Conservation (phyloP, 2,329 filamentous ascomycete genomes). For the Trichoderma citrinoviride region DNA sequence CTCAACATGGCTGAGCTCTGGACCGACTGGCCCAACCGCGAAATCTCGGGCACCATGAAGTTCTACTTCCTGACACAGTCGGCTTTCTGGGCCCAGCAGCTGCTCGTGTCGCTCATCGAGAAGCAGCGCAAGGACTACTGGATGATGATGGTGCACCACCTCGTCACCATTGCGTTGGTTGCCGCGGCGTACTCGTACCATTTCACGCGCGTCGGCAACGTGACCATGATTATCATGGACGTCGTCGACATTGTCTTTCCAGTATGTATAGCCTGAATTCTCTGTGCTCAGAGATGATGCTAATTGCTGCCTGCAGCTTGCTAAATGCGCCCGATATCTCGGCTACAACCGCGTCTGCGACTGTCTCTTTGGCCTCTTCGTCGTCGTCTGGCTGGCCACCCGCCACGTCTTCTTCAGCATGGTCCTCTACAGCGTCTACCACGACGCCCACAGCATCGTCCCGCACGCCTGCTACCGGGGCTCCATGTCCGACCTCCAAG, state of each 20-base stretch:
- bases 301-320: slow-evolving; percentile 52
- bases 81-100: slow-evolving; percentile 92
- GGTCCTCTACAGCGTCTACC: slow-evolving; percentile 79
- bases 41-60: slow-evolving; percentile 75
- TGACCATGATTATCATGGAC: slow-evolving; percentile 91
- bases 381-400: slow-evolving; percentile 77
- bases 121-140: slow-evolving; percentile 90
- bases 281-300: neutral
- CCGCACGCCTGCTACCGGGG: slow-evolving; percentile 69
- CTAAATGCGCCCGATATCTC: slow-evolving; percentile 92
- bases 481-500: slow-evolving; percentile 51
- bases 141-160: slow-evolving; percentile 96
- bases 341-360: slow-evolving; percentile 77
- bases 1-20: slow-evolving; percentile 76
- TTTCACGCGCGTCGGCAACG: slow-evolving; percentile 80
- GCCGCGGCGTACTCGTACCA: slow-evolving; percentile 82
- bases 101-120: slow-evolving; percentile 92
- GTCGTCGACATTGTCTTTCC: slow-evolving; percentile 85
- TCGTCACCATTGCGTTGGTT: slow-evolving; percentile 81
- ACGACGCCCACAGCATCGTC: slow-evolving; percentile 61
- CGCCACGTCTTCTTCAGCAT: slow-evolving; percentile 78
- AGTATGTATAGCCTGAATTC: slow-evolving; percentile 52
- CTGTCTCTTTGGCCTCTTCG: slow-evolving; percentile 78
- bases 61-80: slow-evolving; percentile 88
- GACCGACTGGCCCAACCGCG: slow-evolving; percentile 78